A percentile compares a stretch with the other conserved stretches of the same genome.
These are phyloP conservation scores for Phytophthora uliginosa DNA, from an alignment of 352 stramenopile genomes.

Conservation along the genomic window DNA sequence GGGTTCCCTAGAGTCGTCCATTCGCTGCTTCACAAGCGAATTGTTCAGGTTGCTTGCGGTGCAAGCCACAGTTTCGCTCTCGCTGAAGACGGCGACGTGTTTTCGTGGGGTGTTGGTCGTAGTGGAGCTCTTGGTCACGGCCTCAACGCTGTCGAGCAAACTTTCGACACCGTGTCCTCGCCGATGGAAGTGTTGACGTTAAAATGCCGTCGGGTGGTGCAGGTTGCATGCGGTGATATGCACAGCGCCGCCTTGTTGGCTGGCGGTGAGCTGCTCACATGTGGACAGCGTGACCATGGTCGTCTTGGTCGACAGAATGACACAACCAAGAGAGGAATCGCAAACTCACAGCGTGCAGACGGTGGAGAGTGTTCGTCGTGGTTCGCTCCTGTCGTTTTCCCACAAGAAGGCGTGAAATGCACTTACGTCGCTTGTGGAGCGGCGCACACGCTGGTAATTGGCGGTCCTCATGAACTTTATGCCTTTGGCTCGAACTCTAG, in stretches of 20 bases:
- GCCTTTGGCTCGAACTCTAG: slow-evolving; percentile 72
- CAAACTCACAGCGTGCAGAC: background rate
- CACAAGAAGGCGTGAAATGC: slow-evolving; percentile 24
- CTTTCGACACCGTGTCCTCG: slow-evolving; percentile 42
- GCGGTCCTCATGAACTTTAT: slow-evolving; percentile 44
- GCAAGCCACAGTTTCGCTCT: slow-evolving; percentile 68
- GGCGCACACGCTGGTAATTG: slow-evolving; percentile 68
- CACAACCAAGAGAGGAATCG: slow-evolving; percentile 8
- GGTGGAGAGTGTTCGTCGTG: slow-evolving; percentile 43
- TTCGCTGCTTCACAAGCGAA: slow-evolving; percentile 66
- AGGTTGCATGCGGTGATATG: slow-evolving; percentile 69
- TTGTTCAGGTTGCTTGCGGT: slow-evolving; percentile 72
- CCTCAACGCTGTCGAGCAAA: slow-evolving; percentile 39
- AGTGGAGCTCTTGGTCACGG: slow-evolving; percentile 70
- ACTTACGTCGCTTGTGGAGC: slow-evolving; percentile 70
- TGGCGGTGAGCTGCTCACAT: slow-evolving; percentile 63
- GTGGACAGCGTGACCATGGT: slow-evolving; percentile 66
- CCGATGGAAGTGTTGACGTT: slow-evolving; percentile 68
- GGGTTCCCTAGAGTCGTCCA: slow-evolving; percentile 40
- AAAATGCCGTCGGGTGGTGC: slow-evolving; percentile 45
- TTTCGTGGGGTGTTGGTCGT: slow-evolving; percentile 70
- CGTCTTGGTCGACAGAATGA: slow-evolving; percentile 50
- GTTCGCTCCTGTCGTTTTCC: slow-evolving; percentile 41
- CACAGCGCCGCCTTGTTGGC: slow-evolving; percentile 63
- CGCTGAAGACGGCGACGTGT: slow-evolving; percentile 71